Evolutionary conservation across 352 stramenopile species (phyloP), one percentile per base, ranked within the genome.

Genomic region (Pythium sp.): DNA sequence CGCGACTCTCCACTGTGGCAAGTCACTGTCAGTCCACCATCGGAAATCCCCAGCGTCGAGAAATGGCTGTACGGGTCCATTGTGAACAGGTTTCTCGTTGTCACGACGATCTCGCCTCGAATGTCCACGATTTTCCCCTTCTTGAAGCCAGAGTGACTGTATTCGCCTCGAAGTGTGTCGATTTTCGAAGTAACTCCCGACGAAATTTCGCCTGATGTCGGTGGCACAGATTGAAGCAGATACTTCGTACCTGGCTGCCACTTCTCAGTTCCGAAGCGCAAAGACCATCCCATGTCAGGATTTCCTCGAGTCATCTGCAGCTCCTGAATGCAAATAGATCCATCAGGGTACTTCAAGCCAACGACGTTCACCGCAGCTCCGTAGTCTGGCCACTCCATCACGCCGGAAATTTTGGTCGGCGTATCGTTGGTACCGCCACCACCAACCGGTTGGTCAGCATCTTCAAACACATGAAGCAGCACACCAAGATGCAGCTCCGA

Each of bases 201-300:
- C 18, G n/a, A 38, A 14, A 28, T 24, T 9, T 70, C 36, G 9
- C 30, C 47, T 22, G 55, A 34, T 18, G n/a, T n/a, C n/a, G 51
- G 18, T 20, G 18, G 46, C 15, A 75, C 43, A 5, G 75, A 75
- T 0, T 54, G 73, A 15, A 97, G 71, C 15, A 72, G 75, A 67
- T 97, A 97, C 69, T 90, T 91, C 11, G 89, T 95, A 3, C 90
- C 91, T 5, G 91, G 87, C 28, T 94, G 87, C 90, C 90, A 97
- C 61, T 89, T 90, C 62, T 95, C 86, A 7, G 73, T 84, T 5
- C 90, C 91, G 72, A 97, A 97, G 9, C 89, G 84, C 69, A 95
- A 62, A 46, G 75, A 84, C 91, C 91, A 97, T 12, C 90, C 91
- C 84, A 96, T 94, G 54, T 94, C 85, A 18, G 87, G 74, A 64